Base-by-base conservation (phyloP, 306 rosid species). In the Mimosa pudica region DNA sequence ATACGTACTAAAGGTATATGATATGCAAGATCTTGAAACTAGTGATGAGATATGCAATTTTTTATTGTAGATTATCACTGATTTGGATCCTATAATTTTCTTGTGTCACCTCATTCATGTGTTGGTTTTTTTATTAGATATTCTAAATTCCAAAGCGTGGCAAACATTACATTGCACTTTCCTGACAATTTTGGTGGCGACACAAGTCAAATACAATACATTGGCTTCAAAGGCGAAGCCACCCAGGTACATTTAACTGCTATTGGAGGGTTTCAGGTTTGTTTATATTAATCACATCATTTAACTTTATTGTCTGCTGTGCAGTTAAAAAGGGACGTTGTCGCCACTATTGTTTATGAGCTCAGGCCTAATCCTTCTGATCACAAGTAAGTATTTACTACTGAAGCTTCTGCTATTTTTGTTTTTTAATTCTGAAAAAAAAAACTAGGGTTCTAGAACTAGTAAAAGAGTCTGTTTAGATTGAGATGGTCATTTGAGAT, bases 151-250 rank as follows among this genome's bases (percentile, higher is more conserved):
- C 98, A 95, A 89, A 86, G 97, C 10, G 97, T 93, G 84, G 98
- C 76, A 80, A 95, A 85, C 79, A 93, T 95, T 82, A 95, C 99
- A 5, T 84, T 95, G 89, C 98, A 95, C 87, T 95, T 95, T 82
- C 97, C 99, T 45, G 93, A 87, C 30, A 93, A 84, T 83, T 95
- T 91, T 81, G 98, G 99, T 24, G 97, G 91, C 10, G 98, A 95
- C 89, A 79, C 87, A 24, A 86, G 94, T 79, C 85, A 88, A 81
- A 93, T 95, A 83, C 89, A 88, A 84, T 95, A 95, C 69, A 93
- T 95, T 85, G 99, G 99, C 85, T 89, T 95, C 68, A 95, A 95
- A 85, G 99, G 99, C 30, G 96, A 95, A 88, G 98, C 99, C 62
- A 95, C 97, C 30, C 96, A 91, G 98, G 99, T 95, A 91, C 82